These are phyloP conservation scores for Ulota crispa DNA, from an alignment of 225 moss, liverwort and hornwort genomes.

Conservation along the genomic window DNA sequence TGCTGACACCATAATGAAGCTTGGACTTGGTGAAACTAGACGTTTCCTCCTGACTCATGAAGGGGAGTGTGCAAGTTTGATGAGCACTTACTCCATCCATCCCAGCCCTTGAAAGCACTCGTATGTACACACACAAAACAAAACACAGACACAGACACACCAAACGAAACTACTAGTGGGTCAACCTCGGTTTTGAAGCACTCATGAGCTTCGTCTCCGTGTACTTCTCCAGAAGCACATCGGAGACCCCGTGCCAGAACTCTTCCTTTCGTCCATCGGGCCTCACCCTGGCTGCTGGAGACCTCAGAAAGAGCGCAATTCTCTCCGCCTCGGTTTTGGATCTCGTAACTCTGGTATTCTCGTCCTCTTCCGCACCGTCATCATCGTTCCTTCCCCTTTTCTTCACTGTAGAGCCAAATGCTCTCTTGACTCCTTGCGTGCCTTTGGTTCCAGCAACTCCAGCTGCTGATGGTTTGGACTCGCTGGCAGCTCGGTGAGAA, in stretches of 20 bases:
- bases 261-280: slow-evolving; percentile 32
- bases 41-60: slow-evolving; percentile 6
- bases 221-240: slow-evolving; percentile 24
- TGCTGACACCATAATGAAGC: background rate
- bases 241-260: slow-evolving; percentile 21
- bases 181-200: slow-evolving; percentile 3
- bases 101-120: background rate
- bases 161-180: background rate
- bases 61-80: background rate
- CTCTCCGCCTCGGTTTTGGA: slow-evolving; percentile 41
- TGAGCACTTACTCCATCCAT: background rate
- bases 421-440: background rate
- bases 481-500: background rate
- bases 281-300: slow-evolving; percentile 47
- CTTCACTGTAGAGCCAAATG: background rate
- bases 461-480: background rate
- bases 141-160: slow-evolving; percentile 9
- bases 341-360: slow-evolving; percentile 23
- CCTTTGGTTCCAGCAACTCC: slow-evolving; percentile 12
- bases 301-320: slow-evolving; percentile 36
- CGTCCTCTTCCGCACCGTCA: background rate
- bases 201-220: slow-evolving; percentile 18
- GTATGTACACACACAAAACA: slow-evolving; percentile 18
- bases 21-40: background rate
- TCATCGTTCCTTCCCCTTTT: slow-evolving; percentile 40